Base-by-base conservation (phyloP, 768 basidiomycete genomes). In the Lactarius sp. region DNA sequence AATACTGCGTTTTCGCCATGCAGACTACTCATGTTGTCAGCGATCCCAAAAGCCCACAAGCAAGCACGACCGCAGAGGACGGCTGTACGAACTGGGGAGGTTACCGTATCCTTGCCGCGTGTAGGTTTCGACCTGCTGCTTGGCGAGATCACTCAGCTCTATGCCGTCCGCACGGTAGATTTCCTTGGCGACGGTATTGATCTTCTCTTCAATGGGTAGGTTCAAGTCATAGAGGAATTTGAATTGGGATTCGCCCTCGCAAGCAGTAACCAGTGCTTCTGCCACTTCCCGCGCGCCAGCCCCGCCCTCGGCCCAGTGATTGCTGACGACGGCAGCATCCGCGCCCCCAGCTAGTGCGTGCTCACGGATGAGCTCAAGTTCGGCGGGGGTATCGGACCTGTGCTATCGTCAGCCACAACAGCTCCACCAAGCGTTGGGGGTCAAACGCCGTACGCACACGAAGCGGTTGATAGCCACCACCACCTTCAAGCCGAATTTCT, bases 1-100 rank as follows among this genome's bases (percentile, higher is more conserved):
- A 97, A 70, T 98, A 93, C 66, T 97, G 96, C 6, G 96, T 98
- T 81, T 97, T 96, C 54, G 93, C 94, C 92, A 95, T 92, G 77
- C 93, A 96, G 73, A 96, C 94, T 88, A 68, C 59, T 54, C 68
- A 57, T 16, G 33, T 61, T 44, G 34, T 66, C 18, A 57, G 52
- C 22, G 20, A 27, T 42, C 66, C 51, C 52, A 52, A 22, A 13
- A 42, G 44, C 59, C 2, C 55, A 66, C 46, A 12, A 49, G 51
- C 14, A 44, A 33, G 41, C 37, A 44, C 37, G 10, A 36, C 36
- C n/a, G 56, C 51, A 52, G 14, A 56, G 18, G 41, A 34, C 4
- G 37, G 47, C 3, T 18, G 37, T 22, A 71, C 90, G 70, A 73
- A 92, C 91, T 92, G 1, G 92, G 88, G 39, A 94, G 80, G 67